phyloP scores from a whole-genome alignment of 495 filamentous ascomycete genomes.

The Penicillium daleae region DNA sequence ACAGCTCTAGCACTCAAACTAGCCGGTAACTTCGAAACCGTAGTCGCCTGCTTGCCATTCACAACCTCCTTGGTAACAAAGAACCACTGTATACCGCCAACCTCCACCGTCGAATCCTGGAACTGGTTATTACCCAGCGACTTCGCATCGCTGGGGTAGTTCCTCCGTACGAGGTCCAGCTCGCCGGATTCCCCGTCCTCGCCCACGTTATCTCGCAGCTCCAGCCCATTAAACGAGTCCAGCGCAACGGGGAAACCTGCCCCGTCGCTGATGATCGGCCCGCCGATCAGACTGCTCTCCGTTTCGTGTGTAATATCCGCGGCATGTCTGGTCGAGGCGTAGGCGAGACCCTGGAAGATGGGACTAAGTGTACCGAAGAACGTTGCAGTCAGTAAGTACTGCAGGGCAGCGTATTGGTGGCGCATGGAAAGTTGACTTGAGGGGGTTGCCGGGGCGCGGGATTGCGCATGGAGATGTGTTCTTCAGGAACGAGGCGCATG shows the following conservation, averaged over 20 bases:
- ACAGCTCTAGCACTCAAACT: conserved; percentile 23
- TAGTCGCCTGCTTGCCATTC: conserved; percentile 33
- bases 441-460: conserved; percentile 5
- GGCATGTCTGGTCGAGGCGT: conserved; percentile 59
- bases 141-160: conserved; percentile 46
- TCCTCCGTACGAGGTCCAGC: conserved; percentile 65
- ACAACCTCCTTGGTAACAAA: conserved; percentile 52
- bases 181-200: conserved; percentile 47
- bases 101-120: conserved; percentile 53
- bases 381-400: conserved; percentile 71
- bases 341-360: conserved; percentile 52
- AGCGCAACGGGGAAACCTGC: conserved; percentile 34
- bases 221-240: conserved; percentile 41
- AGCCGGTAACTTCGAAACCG: conserved; percentile 43
- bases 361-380: conserved; percentile 52
- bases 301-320: conserved; percentile 52
- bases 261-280: conserved; percentile 26
- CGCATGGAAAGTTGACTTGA: conserved; percentile 53
- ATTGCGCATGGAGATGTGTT: conserved; percentile 21
- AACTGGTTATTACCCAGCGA: conserved; percentile 68
- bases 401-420: conserved; percentile 62
- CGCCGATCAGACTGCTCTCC: conserved; percentile 46
- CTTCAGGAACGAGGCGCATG: not conserved
- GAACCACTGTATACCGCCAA: conserved; percentile 62
- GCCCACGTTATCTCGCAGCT: conserved; percentile 30